A percentile compares a stretch with the other conserved stretches of the same genome.
Evolutionary conservation across 371 early-diverging fungal species (phyloP).

Genomic region (Saksenaea vasiformis): DNA sequence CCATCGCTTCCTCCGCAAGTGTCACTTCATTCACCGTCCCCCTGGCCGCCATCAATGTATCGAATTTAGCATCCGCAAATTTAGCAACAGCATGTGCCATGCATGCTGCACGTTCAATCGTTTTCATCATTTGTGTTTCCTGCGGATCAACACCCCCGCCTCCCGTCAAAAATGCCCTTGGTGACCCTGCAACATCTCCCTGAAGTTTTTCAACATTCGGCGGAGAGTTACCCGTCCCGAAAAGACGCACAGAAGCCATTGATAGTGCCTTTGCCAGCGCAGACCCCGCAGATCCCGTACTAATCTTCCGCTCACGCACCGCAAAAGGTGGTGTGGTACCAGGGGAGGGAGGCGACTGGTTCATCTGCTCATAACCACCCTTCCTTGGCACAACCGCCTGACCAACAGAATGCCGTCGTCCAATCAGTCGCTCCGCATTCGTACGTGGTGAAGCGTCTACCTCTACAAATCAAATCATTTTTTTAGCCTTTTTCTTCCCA

Average conservation of each 20-base stretch:
- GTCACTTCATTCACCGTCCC: conserved; percentile 8
- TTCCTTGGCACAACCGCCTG: conserved; percentile 19
- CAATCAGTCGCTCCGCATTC: conserved; percentile 1
- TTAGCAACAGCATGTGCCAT: conserved; percentile 67
- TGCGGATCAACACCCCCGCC: conserved; percentile 28
- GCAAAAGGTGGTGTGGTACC: conserved; percentile 40
- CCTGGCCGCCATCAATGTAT: conserved; percentile 21
- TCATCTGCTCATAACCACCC: conserved; percentile 20
- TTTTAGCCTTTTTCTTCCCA: background rate
- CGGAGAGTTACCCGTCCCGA: conserved; percentile 60
- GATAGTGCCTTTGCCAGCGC: conserved; percentile 64
- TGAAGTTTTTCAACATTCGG: conserved; percentile 30
- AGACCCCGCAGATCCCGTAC: conserved; percentile 47
- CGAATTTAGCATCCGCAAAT: conserved; percentile 64
- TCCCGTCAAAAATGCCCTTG: conserved; percentile 31
- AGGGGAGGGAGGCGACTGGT: conserved; percentile 24
- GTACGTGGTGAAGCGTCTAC: conserved; percentile 23
- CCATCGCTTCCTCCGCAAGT: conserved; percentile 72
- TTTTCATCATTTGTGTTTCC: conserved; percentile 45
- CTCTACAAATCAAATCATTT: conserved; percentile 10
- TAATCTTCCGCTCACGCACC: conserved; percentile 43
- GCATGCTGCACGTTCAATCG: conserved; percentile 60
- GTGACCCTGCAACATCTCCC: conserved; percentile 29
- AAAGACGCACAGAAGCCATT: conserved; percentile 59
- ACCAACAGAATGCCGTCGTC: conserved; percentile 6